Base-by-base conservation (phyloP, 129 eudicot species). In the Saussurea involucrata region DNA sequence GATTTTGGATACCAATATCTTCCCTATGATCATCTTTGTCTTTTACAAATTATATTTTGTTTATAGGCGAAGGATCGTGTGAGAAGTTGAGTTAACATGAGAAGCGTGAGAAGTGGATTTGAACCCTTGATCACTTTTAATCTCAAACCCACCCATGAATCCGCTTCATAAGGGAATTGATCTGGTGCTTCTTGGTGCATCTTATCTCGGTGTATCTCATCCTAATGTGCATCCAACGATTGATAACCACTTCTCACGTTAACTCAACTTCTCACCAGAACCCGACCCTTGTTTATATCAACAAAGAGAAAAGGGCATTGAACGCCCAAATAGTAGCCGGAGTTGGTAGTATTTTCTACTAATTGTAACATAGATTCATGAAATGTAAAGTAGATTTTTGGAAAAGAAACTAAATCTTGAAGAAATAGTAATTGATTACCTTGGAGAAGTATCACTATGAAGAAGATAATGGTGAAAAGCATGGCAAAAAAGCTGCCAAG, bases 401-500 rank as follows among this genome's bases (percentile, higher is more conserved):
- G 36, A 32, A 28, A 65, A 28, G 32, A 72, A 72, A 78, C 24
- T 11, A 18, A 28, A 33, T 33, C 25, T 11, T 32, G 63, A 37
- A 57, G 20, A 49, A 42, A 15, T 53, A 46, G 20, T 55, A 58
- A 67, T 2, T 22, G 12, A 8, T 74, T 84, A 85, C 95, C 97
- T 86, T 90, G 97, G 70, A 87, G 82, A 66, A 88, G 69, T 75
- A 93, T 75, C 63, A 90, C 95, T 25, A 87, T 53, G 76, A 79
- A 77, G 85, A 88, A 90, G 64, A 90, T 66, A 80, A 90, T 53
- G 60, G 95, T 88, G 74, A 90, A 86, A 24, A 90, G 44, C 83
- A 89, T 84, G 81, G 97, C 92, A 57, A 93, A 78, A 18, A 86
- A 36, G 81, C 77, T 89, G 27, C 92, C 97, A 71, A 76, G 87